Evolutionary conservation across 345 rosid species (phyloP).

Genomic region (Jatropha curcas): DNA sequence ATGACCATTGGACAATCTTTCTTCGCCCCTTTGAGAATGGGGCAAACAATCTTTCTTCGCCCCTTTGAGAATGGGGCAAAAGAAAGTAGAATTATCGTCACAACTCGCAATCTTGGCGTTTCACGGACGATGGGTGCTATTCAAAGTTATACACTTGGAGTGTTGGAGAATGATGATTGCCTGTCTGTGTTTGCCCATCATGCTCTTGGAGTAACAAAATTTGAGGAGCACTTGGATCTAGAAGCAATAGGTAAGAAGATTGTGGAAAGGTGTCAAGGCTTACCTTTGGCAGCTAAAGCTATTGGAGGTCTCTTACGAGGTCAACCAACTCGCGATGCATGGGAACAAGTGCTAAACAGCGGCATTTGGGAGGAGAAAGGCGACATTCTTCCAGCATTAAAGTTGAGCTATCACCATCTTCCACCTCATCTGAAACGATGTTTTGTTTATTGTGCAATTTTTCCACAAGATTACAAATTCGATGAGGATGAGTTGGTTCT

Average conservation of each 20-base stretch:
- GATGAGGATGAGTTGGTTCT: slow-evolving; percentile 1
- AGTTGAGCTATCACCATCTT: slow-evolving; percentile 27
- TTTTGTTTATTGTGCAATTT: slow-evolving; percentile 22
- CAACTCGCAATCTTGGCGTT: slow-evolving; percentile 16
- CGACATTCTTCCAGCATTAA: slow-evolving; percentile 7
- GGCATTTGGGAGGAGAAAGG: slow-evolving; percentile 26
- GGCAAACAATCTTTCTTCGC: not conserved
- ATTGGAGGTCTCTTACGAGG: slow-evolving; percentile 26
- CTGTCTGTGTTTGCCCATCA: not conserved
- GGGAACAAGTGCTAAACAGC: slow-evolving; percentile 15
- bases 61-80: slow-evolving; percentile 17
- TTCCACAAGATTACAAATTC: slow-evolving; percentile 12
- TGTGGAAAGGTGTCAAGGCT: slow-evolving; percentile 24
- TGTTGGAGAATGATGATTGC: slow-evolving; percentile 2
- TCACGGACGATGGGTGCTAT: not conserved
- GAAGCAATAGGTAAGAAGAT: not conserved
- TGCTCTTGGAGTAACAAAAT: not conserved
- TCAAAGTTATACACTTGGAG: not conserved
- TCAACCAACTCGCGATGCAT: not conserved
- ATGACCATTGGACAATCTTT: slow-evolving; percentile 21
- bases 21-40: slow-evolving; percentile 15
- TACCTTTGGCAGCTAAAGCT: slow-evolving; percentile 32
- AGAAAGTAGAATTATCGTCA: slow-evolving; percentile 32
- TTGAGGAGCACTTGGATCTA: slow-evolving; percentile 1
- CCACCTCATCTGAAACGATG: slow-evolving; percentile 20